Evolutionary conservation across 163 green algal species (phyloP).

Genomic region (Smithsoniella earleae): DNA sequence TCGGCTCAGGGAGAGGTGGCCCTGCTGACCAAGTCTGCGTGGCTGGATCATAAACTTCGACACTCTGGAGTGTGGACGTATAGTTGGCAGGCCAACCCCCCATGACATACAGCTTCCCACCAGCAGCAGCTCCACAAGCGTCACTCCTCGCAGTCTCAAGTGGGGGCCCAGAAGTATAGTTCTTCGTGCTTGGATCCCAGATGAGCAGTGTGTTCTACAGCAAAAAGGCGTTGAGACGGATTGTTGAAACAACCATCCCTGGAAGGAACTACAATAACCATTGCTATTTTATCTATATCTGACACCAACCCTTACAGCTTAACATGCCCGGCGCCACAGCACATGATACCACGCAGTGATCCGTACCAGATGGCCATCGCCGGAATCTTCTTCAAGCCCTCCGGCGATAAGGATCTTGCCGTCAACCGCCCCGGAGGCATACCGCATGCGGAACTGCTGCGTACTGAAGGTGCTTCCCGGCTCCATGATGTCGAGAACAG

Average conservation of each 20-base stretch:
- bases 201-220: conserved; percentile 25
- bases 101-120: conserved; percentile 39
- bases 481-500: not conserved
- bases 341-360: not conserved
- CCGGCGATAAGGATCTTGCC: not conserved
- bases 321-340: not conserved
- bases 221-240: no score
- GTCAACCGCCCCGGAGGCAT: not conserved
- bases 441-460: not conserved
- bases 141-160: conserved; percentile 31
- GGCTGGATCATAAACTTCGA: conserved; percentile 35
- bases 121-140: conserved; percentile 16
- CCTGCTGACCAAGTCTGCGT: conserved; percentile 32
- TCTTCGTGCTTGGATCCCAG: not conserved
- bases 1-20: not conserved
- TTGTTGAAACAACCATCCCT: no score
- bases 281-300: not conserved
- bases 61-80: not conserved
- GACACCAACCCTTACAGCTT: not conserved
- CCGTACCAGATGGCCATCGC: not conserved
- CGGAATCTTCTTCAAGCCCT: not conserved
- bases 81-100: conserved; percentile 23
- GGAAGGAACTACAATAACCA: no score
- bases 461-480: not conserved
- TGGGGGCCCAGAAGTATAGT: conserved; percentile 5